Base-by-base conservation (phyloP, 1,284 basidiomycete genomes). In the Fomitiporia mediterranea region DNA sequence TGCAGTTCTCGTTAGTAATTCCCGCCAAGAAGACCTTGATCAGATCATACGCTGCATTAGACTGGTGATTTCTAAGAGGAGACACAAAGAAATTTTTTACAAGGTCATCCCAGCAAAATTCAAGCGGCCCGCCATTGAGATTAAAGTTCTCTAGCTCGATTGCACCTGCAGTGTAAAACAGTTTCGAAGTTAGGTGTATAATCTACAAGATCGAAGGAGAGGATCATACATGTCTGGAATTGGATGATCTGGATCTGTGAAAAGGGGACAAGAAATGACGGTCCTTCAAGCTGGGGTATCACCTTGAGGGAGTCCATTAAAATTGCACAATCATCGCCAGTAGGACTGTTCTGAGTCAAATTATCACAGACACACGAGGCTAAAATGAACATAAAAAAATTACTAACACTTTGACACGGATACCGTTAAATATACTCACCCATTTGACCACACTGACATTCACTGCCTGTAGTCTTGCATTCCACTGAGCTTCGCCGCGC, bases 91-190 rank as follows among this genome's bases (percentile, higher is more conserved):
- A 40, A 40, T 2, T 3, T n/a, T 52, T 42, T 15, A 58, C 52
- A 5, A 68, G 55, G 21, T 63, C 55, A 35, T 60, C 58, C 67
- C 67, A 68, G 61, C 67, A 69, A 60, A 61, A 66, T 49, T 65
- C 62, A 17, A 66, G 48, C 15, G 64, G 35, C 2, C 21, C 32
- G 25, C 56, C 44, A 8, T 19, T 13, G 8, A 40, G 19, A 42
- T 59, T 61, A 42, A 63, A 55, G 59, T 68, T 68, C 55, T 64
- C 56, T 47, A 66, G 65, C 62, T 64, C 66, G 57, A 65, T 61
- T 30, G 63, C 63, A 57, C 67, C 67, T 9, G 66, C 66, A 17
- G 63, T 1, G 11, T 23, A 40, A 40, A 15, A 17, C 17, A 40
- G 21, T 40, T 13, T 19, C 21, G 17, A 3, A 40, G 13, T 34